phyloP scores from a whole-genome alignment of 225 moss, liverwort and hornwort species.

The Sphagnum tenellum region DNA sequence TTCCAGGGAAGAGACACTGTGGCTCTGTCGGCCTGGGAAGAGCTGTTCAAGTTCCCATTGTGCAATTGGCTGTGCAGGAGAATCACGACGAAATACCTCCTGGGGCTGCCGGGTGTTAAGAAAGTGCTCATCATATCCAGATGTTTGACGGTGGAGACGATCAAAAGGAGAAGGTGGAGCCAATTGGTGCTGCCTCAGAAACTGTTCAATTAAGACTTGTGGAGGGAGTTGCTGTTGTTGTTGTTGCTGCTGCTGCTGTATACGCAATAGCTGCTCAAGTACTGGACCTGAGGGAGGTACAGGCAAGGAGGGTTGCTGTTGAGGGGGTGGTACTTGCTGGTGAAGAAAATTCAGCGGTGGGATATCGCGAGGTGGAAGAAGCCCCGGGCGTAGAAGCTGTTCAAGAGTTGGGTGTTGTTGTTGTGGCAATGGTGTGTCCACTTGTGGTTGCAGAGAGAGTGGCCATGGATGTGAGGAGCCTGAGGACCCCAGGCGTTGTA shows the following conservation, averaged over 20 bases:
- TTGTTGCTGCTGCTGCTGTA: constrained; percentile 92
- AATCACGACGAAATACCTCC: constrained; percentile 41
- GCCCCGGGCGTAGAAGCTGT: constrained; percentile 67
- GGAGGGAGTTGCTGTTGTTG: constrained; percentile 65
- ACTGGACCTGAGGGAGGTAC: constrained; percentile 84
- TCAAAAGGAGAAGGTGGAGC: constrained; percentile 62
- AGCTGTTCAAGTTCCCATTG: constrained; percentile 68
- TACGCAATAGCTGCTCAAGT: constrained; percentile 79
- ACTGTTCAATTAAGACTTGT: constrained; percentile 85
- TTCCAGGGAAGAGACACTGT: constrained; percentile 45
- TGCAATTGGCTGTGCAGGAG: constrained; percentile 22
- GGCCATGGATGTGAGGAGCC: constrained; percentile 57
- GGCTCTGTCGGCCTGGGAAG: constrained; percentile 59
- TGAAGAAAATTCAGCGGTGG: constrained; percentile 54
- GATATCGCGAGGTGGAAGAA: constrained; percentile 48
- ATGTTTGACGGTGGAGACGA: constrained; percentile 62
- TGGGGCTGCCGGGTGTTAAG: constrained; percentile 61
- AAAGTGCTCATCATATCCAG: constrained; percentile 71
- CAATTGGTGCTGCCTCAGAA: constrained; percentile 71
- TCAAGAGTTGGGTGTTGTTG: constrained; percentile 38
- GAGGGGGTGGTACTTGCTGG: constrained; percentile 50
- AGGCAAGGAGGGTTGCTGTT: constrained; percentile 50
- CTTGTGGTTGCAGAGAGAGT: constrained; percentile 15
- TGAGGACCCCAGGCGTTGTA: constrained; percentile 74
- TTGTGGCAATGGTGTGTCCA: constrained; percentile 37